A percentile compares a stretch with the other conserved stretches of the same genome.
Conservation (phyloP, 1,284 basidiomycete species). For the Tilletia horrida region DNA sequence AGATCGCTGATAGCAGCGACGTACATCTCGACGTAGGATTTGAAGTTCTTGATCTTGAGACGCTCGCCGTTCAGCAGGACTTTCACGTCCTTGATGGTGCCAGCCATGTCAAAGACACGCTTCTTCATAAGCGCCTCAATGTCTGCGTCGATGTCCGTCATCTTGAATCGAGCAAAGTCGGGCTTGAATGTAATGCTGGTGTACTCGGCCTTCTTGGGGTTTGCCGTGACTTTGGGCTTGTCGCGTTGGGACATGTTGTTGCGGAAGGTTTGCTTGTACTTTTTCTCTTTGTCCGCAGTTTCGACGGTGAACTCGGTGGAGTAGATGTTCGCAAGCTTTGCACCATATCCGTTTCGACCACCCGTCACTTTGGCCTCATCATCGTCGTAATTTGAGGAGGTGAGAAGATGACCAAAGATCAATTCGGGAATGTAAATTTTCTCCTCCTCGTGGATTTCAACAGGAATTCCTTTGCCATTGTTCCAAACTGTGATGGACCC, state of each 20-base stretch:
- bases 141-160: slow-evolving; percentile 87
- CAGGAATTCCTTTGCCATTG: slow-evolving; percentile 93
- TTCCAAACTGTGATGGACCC: slow-evolving; percentile 89
- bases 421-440: slow-evolving; percentile 95
- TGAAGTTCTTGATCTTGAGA: slow-evolving; percentile 91
- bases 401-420: slow-evolving; percentile 93
- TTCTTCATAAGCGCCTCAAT: slow-evolving; percentile 84
- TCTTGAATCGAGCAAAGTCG: slow-evolving; percentile 85
- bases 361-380: slow-evolving; percentile 98
- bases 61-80: slow-evolving; percentile 89
- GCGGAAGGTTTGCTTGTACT: slow-evolving; percentile 93
- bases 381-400: slow-evolving; percentile 97
- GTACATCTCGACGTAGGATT: slow-evolving; percentile 96
- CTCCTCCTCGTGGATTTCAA: slow-evolving; percentile 87
- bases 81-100: slow-evolving; percentile 88
- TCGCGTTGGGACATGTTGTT: slow-evolving; percentile 88
- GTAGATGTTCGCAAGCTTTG: slow-evolving; percentile 95
- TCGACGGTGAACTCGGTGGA: slow-evolving; percentile 96
- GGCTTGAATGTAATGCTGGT: slow-evolving; percentile 94
- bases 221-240: slow-evolving; percentile 83
- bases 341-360: slow-evolving; percentile 97
- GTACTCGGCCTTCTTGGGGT: slow-evolving; percentile 73
- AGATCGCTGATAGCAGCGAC: slow-evolving; percentile 56
- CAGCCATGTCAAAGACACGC: slow-evolving; percentile 96
- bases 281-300: slow-evolving; percentile 87